Evolutionary conservation across 768 basidiomycete species (phyloP), one percentile per base, ranked within the genome.

Genomic region (Tricholoma matsutake): DNA sequence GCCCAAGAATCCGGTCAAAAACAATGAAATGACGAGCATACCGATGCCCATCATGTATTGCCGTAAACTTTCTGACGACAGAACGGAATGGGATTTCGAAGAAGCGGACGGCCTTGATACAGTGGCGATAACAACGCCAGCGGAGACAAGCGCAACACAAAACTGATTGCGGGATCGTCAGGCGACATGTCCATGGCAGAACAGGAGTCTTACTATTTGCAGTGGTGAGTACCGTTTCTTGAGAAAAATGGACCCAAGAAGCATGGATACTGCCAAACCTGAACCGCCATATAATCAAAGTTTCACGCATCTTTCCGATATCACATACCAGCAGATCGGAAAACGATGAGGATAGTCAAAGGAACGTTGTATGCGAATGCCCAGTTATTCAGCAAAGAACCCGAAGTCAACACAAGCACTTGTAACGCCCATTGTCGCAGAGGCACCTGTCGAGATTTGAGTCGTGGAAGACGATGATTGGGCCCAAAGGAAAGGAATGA

Each of bases 261-360:
- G 64, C 88, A 94, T 91, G 10, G 90, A 90, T 1, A 92, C 83
- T 6, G 86, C 85, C 28, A 92, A 77, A 28, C 90, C 90, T 92
- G 58, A 35, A 16, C 31, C 31, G 32, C 29, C 28, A 54, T 60
- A 13, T 18, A 13, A 8, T 20, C n/a, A 64, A 51, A 55, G 64
- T 4, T 39, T 43, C 18, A 51, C 56, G 43, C n/a, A 61, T 43
- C 41, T 49, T 56, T 53, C 35, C 32, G 20, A 57, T 53, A 61
- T 29, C 39, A 61, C 71, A 68, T 43, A 87, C 92, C 91, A 41
- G 89, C 91, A 55, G 91, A 92, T 37, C 93, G 85, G 71, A 94
- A 92, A 28, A 95, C 86, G 64, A 95, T 94, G 64, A 92, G 84
- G 3, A 95, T 75, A 1, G 90, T 85, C 51, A 93, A 76, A 4